A percentile compares a stretch with the other conserved stretches of the same genome.
phyloP scores from a whole-genome alignment of 1,284 basidiomycete species.

The Ustanciosporium gigantosporum region DNA sequence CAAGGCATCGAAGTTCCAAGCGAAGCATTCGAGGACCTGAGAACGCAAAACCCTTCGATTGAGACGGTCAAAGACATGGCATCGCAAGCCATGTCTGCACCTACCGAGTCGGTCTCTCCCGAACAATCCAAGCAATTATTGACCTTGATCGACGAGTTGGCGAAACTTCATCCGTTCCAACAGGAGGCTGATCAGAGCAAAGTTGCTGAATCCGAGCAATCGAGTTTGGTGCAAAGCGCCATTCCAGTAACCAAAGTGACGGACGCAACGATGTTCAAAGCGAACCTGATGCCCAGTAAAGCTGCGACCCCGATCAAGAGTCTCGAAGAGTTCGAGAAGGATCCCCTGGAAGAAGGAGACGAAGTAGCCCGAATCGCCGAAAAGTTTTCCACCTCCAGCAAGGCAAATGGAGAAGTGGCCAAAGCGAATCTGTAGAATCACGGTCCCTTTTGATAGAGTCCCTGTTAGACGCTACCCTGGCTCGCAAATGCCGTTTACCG shows the following conservation, averaged over 20 bases:
- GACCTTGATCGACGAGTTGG: constrained; percentile 67
- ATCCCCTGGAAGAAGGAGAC: constrained; percentile 26
- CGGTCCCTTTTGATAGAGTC: too few relatives aligned
- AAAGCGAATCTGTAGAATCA: not conserved
- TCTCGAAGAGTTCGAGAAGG: constrained; percentile 27
- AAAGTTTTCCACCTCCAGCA: not conserved
- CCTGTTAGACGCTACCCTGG: too few relatives aligned
- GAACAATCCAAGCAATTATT: constrained; percentile 67
- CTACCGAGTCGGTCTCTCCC: constrained; percentile 53
- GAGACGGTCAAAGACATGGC: constrained; percentile 52
- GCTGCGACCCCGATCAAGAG: constrained; percentile 62
- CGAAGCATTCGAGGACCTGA: constrained; percentile 65
- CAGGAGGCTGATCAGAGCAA: constrained; percentile 66
- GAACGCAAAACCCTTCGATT: constrained; percentile 65
- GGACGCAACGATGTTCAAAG: constrained; percentile 75
- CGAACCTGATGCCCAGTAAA: constrained; percentile 64
- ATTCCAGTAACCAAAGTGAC: constrained; percentile 67
- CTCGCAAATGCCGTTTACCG: too few relatives aligned
- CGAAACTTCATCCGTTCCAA: constrained; percentile 66
- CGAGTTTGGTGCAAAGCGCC: constrained; percentile 62
- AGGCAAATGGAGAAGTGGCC: not conserved
- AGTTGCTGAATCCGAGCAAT: constrained; percentile 37
- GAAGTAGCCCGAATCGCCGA: constrained; percentile 14
- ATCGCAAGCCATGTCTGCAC: constrained; percentile 55
- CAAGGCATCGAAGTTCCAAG: constrained; percentile 68